phyloP scores from a whole-genome alignment of 2,329 filamentous ascomycete genomes.

The Geosmithia morbida region DNA sequence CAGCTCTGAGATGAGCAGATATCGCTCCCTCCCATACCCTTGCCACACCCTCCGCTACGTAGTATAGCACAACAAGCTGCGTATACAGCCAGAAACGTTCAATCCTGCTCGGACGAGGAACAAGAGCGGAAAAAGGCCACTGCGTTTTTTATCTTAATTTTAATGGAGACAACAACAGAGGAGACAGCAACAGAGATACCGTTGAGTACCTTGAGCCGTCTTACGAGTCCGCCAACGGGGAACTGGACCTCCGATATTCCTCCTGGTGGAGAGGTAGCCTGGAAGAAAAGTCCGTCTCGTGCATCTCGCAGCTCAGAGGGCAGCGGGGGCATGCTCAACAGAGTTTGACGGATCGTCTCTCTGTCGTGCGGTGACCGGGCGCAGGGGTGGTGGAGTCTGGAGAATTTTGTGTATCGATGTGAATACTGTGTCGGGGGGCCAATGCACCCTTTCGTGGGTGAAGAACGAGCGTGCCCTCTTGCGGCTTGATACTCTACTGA shows the following conservation, averaged over 20 bases:
- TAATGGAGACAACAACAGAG: too few relatives aligned
- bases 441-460: constrained; percentile 9
- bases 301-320: constrained; percentile 16
- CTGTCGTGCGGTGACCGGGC: constrained; percentile 16
- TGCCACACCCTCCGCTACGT: too few relatives aligned
- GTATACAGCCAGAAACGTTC: too few relatives aligned
- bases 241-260: constrained; percentile 28
- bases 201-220: constrained; percentile 20
- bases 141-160: constrained; percentile 25
- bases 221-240: constrained; percentile 30
- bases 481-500: too few relatives aligned
- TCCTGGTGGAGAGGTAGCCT: constrained; percentile 33
- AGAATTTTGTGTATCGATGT: constrained; percentile 16
- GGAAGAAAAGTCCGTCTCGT: constrained; percentile 22
- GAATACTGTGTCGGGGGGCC: constrained; percentile 15
- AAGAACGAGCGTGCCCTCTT: not conserved
- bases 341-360: constrained; percentile 17
- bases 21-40: too few relatives aligned
- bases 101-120: constrained; percentile 24
- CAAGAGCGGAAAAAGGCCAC: constrained; percentile 24
- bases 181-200: not conserved
- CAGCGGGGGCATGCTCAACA: constrained; percentile 26
- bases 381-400: constrained; percentile 25
- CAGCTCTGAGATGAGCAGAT: too few relatives aligned
- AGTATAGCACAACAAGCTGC: too few relatives aligned